phyloP scores from a whole-genome alignment of 1,284 basidiomycete genomes.

The Bjerkandera adusta region DNA sequence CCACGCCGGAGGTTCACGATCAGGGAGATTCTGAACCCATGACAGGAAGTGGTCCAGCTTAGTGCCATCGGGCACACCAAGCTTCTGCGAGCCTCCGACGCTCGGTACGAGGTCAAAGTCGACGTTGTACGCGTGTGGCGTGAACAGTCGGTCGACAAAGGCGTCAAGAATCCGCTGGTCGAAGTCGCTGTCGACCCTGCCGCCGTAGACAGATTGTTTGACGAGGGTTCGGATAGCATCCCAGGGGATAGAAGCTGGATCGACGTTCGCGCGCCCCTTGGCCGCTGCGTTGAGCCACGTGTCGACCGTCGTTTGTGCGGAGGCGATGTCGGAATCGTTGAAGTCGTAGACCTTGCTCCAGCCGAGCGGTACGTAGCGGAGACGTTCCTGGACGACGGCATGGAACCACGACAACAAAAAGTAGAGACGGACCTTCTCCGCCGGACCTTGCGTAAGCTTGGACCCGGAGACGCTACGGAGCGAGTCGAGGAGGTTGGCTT shows the following conservation, averaged over 20 bases:
- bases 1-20: constrained; percentile 92
- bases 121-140: constrained; percentile 83
- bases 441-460: constrained; percentile 80
- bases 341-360: constrained; percentile 98
- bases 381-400: constrained; percentile 91
- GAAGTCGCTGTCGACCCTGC: constrained; percentile 90
- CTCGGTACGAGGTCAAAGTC: constrained; percentile 87
- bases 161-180: constrained; percentile 90
- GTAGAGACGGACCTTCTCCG: constrained; percentile 87
- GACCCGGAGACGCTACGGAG: constrained; percentile 72
- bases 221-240: constrained; percentile 86
- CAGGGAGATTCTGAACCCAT: constrained; percentile 87
- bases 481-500: constrained; percentile 91
- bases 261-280: constrained; percentile 87
- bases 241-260: constrained; percentile 91
- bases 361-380: constrained; percentile 91
- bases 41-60: constrained; percentile 86
- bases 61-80: constrained; percentile 85
- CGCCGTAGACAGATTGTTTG: constrained; percentile 95
- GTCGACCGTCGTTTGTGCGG: constrained; percentile 90
- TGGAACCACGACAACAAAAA: constrained; percentile 99
- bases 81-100: constrained; percentile 51
- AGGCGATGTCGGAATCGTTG: constrained; percentile 96
- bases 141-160: constrained; percentile 90
- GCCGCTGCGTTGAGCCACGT: constrained; percentile 80